Percentiles rank a stretch among this genome's conserved stretches.
These are phyloP conservation scores for Geosmithia flava DNA, from an alignment of 2,329 filamentous ascomycete species.

Conservation along the genomic window DNA sequence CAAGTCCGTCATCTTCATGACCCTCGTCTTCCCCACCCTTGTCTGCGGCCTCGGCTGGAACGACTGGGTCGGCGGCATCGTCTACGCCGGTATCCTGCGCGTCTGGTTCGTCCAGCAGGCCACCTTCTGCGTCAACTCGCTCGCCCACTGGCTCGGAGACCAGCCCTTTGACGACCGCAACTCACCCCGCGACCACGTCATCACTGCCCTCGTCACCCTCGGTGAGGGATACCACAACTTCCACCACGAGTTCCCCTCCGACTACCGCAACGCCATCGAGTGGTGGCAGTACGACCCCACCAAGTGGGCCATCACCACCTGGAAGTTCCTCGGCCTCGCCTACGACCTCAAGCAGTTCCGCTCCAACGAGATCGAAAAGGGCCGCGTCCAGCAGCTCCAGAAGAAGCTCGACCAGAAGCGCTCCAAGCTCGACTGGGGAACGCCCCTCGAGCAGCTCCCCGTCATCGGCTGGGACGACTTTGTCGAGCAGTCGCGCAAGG, in stretches of 20 bases:
- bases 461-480: constrained; percentile 84
- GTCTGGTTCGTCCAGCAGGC: constrained; percentile 88
- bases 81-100: constrained; percentile 76
- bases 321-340: constrained; percentile 75
- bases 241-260: constrained; percentile 88
- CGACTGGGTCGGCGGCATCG: constrained; percentile 70
- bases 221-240: constrained; percentile 93
- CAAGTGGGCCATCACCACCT: constrained; percentile 78
- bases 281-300: constrained; percentile 90
- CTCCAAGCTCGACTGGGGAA: constrained; percentile 71
- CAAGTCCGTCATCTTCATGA: constrained; percentile 68
- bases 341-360: constrained; percentile 87
- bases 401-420: constrained; percentile 91
- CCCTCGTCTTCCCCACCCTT: constrained; percentile 60
- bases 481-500: constrained; percentile 57
- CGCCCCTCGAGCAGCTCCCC: constrained; percentile 72
- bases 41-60: constrained; percentile 70
- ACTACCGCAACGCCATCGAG: constrained; percentile 84
- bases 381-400: constrained; percentile 75
- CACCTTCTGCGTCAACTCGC: constrained; percentile 85
- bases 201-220: constrained; percentile 75
- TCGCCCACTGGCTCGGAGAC: constrained; percentile 84
- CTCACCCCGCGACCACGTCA: constrained; percentile 76
- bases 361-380: constrained; percentile 85
- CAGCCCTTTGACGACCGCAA: constrained; percentile 91